Evolutionary conservation across 2,329 filamentous ascomycete species (phyloP).

Genomic region (Clonostachys byssicola): DNA sequence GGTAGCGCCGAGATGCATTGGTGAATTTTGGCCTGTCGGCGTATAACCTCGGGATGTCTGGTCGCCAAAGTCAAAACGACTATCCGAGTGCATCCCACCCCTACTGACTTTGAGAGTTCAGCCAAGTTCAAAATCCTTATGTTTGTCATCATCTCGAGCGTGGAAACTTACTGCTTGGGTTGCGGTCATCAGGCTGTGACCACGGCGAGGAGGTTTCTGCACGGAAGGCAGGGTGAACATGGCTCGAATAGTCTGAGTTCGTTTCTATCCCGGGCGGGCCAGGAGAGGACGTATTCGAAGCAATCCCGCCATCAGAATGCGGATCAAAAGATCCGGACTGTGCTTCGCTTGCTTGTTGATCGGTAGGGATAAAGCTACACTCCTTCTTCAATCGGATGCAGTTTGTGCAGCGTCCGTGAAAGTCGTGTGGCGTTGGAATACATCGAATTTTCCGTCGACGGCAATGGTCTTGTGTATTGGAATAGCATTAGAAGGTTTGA

Average conservation of each 20-base stretch:
- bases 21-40: too few relatives aligned
- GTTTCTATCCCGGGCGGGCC: not conserved
- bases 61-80: too few relatives aligned
- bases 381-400: constrained; percentile 94
- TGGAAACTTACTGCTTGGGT: too few relatives aligned
- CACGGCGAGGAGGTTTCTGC: too few relatives aligned
- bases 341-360: constrained; percentile 33
- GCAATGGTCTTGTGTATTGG: constrained; percentile 66
- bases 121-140: too few relatives aligned
- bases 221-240: too few relatives aligned
- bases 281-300: not conserved
- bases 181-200: too few relatives aligned
- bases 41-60: too few relatives aligned
- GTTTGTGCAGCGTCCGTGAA: constrained; percentile 77
- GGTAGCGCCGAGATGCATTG: too few relatives aligned
- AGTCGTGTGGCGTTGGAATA: constrained; percentile 69
- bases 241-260: not conserved
- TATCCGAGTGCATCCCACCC: too few relatives aligned
- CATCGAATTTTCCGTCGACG: constrained; percentile 92
- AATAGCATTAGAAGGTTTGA: not conserved
- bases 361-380: constrained; percentile 87
- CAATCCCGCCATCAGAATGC: not conserved
- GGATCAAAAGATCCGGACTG: constrained; percentile 25
- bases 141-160: too few relatives aligned
- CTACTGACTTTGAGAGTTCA: too few relatives aligned